Evolutionary conservation across 345 rosid species (phyloP), one percentile per base, ranked within the genome.

Genomic region (Corchorus capsularis): DNA sequence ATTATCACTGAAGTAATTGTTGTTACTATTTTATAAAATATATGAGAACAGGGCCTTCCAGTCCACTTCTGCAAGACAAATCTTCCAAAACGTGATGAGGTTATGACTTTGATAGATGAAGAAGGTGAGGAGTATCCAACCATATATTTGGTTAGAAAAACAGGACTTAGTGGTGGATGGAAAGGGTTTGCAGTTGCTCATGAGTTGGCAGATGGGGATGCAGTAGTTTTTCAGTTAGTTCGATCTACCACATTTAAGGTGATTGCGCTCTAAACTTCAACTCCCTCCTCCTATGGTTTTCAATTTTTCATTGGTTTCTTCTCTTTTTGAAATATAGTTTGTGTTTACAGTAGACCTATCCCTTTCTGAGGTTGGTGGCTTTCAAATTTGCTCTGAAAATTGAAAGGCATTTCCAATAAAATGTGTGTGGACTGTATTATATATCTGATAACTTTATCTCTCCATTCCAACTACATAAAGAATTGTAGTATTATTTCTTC

Each of bases 101-200:
- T 78, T 6, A 61, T 90, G 15, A 83, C 87, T 50, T 65, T 84
- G 79, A 81, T 88, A 20, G 87, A 86, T 60, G 91, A 88, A 74
- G 79, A 82, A 6, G 91, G 83, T 0, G 53, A 80, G 15, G 87
- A 83, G 79, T 83, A 79, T 80, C 89, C 79, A 9, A 84, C 88
- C 1, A 77, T 83, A 37, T 90, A 89, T 76, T 71, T 89, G 75
- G 79, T 89, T 11, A 75, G 80, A 62, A 85, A 85, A 74, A 76
- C 80, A 2, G 93, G 93, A 63, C 84, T 92, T 9, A 89, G 91
- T 16, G 94, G 92, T 78, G 97, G 94, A 43, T 90, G 97, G 93
- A 90, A 82, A 83, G 88, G 86, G n/a, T 89, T 92, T 74, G 85
- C 92, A 0, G 85, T 84, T 43, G 89, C 89, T 81, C 94, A 92